Base-by-base conservation (phyloP, 495 filamentous ascomycete species). In the Hypoxylon fragiforme region DNA sequence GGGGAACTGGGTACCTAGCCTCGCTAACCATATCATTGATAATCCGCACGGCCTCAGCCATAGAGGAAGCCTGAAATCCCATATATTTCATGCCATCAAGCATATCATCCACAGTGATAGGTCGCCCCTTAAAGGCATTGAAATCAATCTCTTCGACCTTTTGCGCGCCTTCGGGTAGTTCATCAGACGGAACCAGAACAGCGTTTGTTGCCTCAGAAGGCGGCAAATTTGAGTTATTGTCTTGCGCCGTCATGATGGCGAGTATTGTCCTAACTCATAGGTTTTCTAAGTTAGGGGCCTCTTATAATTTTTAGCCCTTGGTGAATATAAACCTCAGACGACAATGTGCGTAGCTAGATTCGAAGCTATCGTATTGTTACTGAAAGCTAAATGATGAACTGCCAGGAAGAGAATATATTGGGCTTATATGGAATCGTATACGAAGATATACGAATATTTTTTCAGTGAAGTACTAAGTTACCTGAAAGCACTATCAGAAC, bases 11-110 rank as follows among this genome's bases (percentile, higher is more conserved):
- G 44, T 62, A 43, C 41, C 59, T 47, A 24, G 37, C 36, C 48
- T 54, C 55, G 61, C 78, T 63, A 71, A 95, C 90, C 94, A 99
- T 97, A n/a, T 87, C 83, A 60, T 99, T 90, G 63, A 99, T 86
- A 52, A 97, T 94, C 28, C 83, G 76, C 39, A 89, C 82, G 3
- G 92, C 94, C 58, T 96, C 86, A 13, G 86, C 84, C 37, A 97
- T 82, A 3, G 88, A 86, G 37, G 82, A 89, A 12, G 90, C 92
- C 74, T 98, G 94, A 69, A 97, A 97, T 7, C 95, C 94, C 81
- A 90, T 96, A 54, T 80, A 74, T 52, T 81, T 79, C 86, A 97
- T 91, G 42, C 85, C 84, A n/a, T 82, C 77, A 11, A 92, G 77
- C 57, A 99, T 74, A 64, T 96, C 90, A 12, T 87, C 84, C 24